These are phyloP conservation scores for Sporormia fimetaria DNA, from an alignment of 495 filamentous ascomycete genomes.

Conservation along the genomic window DNA sequence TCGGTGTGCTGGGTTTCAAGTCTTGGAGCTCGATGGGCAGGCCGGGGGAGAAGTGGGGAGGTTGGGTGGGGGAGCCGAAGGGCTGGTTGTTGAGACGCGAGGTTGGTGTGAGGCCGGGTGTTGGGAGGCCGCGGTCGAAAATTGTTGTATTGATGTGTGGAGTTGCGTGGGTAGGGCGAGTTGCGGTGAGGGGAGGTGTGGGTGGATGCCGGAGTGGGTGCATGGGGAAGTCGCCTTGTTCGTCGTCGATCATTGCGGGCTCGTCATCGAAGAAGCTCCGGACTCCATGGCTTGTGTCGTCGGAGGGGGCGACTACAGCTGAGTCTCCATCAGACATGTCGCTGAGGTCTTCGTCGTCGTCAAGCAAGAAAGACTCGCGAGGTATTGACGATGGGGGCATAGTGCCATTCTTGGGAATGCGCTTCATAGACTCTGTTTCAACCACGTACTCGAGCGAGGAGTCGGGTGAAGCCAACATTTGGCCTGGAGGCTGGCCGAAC, in stretches of 20 bases:
- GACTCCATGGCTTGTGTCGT: constrained; percentile 27
- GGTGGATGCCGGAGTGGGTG: constrained; percentile 64
- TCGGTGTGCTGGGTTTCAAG: constrained; percentile 16
- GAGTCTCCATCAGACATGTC: constrained; percentile 76
- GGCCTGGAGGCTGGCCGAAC: constrained; percentile 1
- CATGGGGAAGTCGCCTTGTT: constrained; percentile 42
- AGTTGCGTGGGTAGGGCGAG: constrained; percentile 19
- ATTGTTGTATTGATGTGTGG: constrained; percentile 13
- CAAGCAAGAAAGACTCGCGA: constrained; percentile 50
- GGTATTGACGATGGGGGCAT: constrained; percentile 33
- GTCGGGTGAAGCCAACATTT: constrained; percentile 20
- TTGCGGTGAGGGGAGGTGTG: constrained; percentile 61
- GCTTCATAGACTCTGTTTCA: constrained; percentile 46
- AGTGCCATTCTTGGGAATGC: constrained; percentile 40
- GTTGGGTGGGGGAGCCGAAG: constrained; percentile 11
- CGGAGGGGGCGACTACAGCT: constrained; percentile 43
- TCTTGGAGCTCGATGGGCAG: constrained; percentile 22
- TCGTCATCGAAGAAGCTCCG: constrained; percentile 36
- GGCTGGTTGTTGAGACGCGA: constrained; percentile 18
- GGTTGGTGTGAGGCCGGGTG: constrained; percentile 24
- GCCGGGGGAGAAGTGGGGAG: too few relatives aligned
- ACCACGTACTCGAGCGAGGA: constrained; percentile 48
- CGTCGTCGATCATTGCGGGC: constrained; percentile 24
- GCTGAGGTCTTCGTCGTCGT: constrained; percentile 58
- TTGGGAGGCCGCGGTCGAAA: constrained; percentile 12